Conservation (phyloP, 805 yeast species). For the Hanseniaspora hatyaiensis region DNA sequence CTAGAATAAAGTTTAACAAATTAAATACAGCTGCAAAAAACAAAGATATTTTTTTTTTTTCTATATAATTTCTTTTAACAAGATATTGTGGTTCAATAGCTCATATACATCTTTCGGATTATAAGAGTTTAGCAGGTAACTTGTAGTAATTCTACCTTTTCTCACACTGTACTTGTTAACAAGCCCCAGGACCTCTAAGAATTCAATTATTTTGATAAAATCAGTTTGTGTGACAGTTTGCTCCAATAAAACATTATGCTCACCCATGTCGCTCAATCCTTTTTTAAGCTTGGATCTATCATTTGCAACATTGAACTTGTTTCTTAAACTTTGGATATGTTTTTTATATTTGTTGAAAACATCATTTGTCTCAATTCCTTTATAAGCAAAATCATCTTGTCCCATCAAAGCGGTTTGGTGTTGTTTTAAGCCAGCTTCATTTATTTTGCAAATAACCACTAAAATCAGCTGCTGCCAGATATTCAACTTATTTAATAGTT, state of each 20-base stretch:
- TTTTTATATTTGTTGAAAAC: neutral
- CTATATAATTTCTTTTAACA: conserved; percentile 11
- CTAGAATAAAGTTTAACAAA: too few relatives aligned
- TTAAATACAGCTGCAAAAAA: too few relatives aligned
- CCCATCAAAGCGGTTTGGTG: neutral
- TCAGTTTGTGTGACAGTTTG: neutral
- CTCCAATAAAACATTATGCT: conserved; percentile 5
- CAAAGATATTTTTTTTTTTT: too few relatives aligned
- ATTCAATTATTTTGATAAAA: conserved; percentile 7
- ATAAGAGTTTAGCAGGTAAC: neutral
- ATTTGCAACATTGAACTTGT: neutral
- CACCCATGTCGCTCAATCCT: neutral
- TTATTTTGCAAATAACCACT: conserved; percentile 4
- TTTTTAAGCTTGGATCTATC: neutral
- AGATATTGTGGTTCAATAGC: conserved; percentile 1
- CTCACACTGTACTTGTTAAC: conserved; percentile 3
- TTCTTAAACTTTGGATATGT: neutral
- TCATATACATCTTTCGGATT: conserved; percentile 3
- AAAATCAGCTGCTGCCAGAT: conserved; percentile 13
- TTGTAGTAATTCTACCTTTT: neutral
- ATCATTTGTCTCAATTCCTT: neutral
- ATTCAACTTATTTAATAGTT: conserved; percentile 9
- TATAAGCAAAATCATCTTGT: neutral
- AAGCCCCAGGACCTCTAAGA: conserved; percentile 2
- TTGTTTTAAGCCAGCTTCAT: neutral